phyloP scores from a whole-genome alignment of 2,329 filamentous ascomycete species.

The Esteya vermicola region DNA sequence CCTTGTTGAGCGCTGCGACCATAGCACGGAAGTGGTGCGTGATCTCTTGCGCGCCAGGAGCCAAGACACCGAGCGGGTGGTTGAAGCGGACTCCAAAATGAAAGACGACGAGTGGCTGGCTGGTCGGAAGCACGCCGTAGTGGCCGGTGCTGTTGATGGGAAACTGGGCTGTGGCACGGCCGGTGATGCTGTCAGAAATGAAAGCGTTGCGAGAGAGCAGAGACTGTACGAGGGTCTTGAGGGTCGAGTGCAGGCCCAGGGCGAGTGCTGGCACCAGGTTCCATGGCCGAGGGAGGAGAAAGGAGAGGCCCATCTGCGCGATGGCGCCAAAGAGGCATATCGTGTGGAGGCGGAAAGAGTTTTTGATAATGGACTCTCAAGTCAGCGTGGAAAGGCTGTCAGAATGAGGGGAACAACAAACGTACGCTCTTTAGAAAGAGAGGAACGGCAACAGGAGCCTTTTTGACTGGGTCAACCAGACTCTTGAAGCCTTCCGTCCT shows the following conservation, averaged over 20 bases:
- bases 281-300: conserved; percentile 19
- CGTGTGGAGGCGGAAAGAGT: conserved; percentile 19
- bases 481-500: neutral
- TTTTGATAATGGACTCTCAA: conserved; percentile 16
- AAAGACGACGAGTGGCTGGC: conserved; percentile 18
- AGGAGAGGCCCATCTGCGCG: conserved; percentile 19
- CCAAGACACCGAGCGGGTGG: conserved; percentile 33
- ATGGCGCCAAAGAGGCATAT: conserved; percentile 20
- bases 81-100: conserved; percentile 29
- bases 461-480: neutral
- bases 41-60: conserved; percentile 27
- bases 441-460: neutral
- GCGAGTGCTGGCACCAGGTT: conserved; percentile 18
- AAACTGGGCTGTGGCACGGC: conserved; percentile 20
- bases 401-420: neutral
- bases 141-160: conserved; percentile 9
- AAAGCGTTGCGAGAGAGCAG: conserved; percentile 12
- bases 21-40: conserved; percentile 24
- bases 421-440: neutral
- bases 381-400: neutral
- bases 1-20: conserved; percentile 18
- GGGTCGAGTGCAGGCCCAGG: conserved; percentile 17
- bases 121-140: neutral
- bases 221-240: conserved; percentile 16
- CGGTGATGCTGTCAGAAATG: conserved; percentile 15